phyloP scores from a whole-genome alignment of 1,139 yeast species.

The Hansenula sp. region DNA sequence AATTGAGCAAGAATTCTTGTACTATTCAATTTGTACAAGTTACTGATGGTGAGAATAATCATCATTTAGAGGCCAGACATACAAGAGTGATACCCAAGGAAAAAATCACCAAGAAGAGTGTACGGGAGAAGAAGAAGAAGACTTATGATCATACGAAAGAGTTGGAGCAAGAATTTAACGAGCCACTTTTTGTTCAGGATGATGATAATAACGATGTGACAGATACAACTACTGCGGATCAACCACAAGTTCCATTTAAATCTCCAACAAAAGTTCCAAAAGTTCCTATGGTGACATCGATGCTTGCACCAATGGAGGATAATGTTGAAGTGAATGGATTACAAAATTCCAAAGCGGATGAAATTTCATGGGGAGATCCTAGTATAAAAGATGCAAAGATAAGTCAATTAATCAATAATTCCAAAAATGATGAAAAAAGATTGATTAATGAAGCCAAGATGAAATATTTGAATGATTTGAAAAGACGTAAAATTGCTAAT shows the following conservation, averaged over 20 bases:
- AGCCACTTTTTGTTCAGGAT: conserved; percentile 10
- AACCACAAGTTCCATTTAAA: background rate
- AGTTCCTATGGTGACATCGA: background rate
- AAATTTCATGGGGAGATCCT: conserved; percentile 16
- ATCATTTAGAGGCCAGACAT: conserved; percentile 3
- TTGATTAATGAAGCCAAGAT: conserved; percentile 24
- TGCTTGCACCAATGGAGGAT: background rate
- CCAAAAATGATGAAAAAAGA: conserved; percentile 12
- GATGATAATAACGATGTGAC: background rate
- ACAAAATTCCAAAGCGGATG: background rate
- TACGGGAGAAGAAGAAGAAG: conserved; percentile 7
- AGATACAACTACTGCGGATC: background rate
- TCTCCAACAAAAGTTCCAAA: background rate
- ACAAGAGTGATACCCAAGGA: conserved; percentile 8
- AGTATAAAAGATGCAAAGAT: conserved; percentile 3
- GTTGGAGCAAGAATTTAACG: background rate
- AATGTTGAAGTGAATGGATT: background rate
- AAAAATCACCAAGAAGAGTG: conserved; percentile 2
- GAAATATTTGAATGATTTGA: conserved; percentile 19
- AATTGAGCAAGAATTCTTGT: conserved; percentile 28
- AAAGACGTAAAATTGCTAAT: conserved; percentile 7
- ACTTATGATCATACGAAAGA: background rate
- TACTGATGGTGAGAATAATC: conserved; percentile 30
- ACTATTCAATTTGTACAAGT: conserved; percentile 42
- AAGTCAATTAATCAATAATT: conserved; percentile 5